phyloP scores from a whole-genome alignment of 257 asterid genomes.

The Linaria vulgaris region DNA sequence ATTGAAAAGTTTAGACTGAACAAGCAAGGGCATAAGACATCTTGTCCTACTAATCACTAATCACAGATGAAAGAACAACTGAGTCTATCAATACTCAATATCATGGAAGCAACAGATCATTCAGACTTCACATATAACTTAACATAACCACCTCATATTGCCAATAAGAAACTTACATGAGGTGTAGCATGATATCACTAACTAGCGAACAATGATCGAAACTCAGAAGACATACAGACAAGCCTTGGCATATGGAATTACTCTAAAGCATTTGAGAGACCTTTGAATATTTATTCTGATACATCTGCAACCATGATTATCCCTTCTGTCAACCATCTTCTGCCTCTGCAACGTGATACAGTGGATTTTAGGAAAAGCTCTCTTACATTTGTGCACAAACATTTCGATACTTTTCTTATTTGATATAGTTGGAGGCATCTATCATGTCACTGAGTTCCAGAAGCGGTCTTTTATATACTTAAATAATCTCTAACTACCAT shows the following conservation, averaged over 20 bases:
- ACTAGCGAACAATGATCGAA: slow-evolving; percentile 6
- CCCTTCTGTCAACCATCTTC: slow-evolving; percentile 39
- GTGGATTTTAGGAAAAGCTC: background rate
- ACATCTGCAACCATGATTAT: background rate
- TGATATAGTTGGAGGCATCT: background rate
- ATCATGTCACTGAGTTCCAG: background rate
- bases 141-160: background rate
- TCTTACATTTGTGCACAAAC: background rate
- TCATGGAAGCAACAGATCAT: background rate
- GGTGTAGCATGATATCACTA: slow-evolving; percentile 3
- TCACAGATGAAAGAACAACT: background rate
- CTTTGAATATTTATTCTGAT: background rate
- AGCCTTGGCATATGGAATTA: slow-evolving; percentile 6
- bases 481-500: background rate
- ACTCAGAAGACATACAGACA: background rate
- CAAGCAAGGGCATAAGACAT: too few relatives aligned
- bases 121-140: background rate
- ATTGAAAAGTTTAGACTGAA: too few relatives aligned
- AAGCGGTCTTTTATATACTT: background rate
- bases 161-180: background rate
- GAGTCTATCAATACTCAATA: background rate
- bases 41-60: too few relatives aligned
- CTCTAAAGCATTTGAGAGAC: background rate
- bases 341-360: slow-evolving; percentile 31
- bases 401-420: background rate